Evolutionary conservation across 148 eudicot species (phyloP).

Genomic region (Vaccinium vitisidaea): DNA sequence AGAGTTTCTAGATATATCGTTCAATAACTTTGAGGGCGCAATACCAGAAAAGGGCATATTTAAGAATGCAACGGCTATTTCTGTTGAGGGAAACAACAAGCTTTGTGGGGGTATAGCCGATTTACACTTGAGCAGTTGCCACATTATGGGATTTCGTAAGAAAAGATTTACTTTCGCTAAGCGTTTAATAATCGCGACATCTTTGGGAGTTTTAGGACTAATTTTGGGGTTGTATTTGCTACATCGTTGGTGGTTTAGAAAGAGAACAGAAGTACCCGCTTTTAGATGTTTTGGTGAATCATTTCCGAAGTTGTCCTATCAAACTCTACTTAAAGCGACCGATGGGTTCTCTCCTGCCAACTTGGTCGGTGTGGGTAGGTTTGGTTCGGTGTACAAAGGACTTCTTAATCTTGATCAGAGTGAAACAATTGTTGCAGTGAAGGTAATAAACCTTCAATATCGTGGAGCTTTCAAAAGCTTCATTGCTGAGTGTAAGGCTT

Average conservation of each 20-base stretch:
- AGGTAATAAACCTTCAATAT: not conserved
- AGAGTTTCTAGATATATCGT: too few relatives aligned
- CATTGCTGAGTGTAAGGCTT: too few relatives aligned
- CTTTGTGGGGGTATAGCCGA: constrained; percentile 36
- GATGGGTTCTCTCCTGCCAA: too few relatives aligned
- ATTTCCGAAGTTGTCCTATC: not conserved
- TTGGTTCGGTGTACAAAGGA: not conserved
- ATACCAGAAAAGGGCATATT: too few relatives aligned
- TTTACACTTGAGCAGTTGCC: constrained; percentile 26
- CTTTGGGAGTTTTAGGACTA: not conserved
- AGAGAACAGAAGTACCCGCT: not conserved
- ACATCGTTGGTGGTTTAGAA: not conserved
- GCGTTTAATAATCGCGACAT: not conserved
- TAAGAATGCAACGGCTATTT: too few relatives aligned
- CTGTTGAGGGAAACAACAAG: too few relatives aligned
- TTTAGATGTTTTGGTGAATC: not conserved
- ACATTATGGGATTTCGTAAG: not conserved
- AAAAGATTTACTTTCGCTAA: not conserved
- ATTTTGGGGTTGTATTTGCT: not conserved
- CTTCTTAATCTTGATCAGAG: not conserved
- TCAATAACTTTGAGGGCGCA: too few relatives aligned
- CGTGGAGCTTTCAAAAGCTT: too few relatives aligned
- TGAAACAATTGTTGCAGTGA: not conserved
- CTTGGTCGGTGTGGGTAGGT: not conserved
- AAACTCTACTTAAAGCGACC: not conserved